Conservation (phyloP, 2,329 filamentous ascomycete species). For the Phialophora verrucosa region DNA sequence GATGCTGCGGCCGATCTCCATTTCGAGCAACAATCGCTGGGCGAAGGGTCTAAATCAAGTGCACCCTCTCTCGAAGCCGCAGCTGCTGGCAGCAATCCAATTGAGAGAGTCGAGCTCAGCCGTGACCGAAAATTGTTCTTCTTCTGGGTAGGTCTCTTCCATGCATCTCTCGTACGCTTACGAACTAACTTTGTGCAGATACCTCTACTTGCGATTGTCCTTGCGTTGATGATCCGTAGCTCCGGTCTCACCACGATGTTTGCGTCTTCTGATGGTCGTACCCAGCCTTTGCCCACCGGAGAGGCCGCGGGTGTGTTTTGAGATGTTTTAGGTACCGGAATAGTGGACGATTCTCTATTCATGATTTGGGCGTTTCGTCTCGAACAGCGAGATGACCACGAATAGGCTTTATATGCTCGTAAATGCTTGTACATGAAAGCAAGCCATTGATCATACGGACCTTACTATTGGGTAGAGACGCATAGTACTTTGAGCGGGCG, state of each 20-base stretch:
- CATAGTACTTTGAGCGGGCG: background rate
- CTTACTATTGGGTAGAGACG: background rate
- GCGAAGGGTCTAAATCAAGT: background rate
- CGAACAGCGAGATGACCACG: background rate
- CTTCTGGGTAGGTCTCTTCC: slow-evolving; percentile 55
- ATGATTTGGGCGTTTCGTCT: background rate
- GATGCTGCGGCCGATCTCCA: slow-evolving; percentile 54
- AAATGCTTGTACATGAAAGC: background rate
- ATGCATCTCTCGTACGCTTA: background rate
- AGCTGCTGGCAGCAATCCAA: slow-evolving; percentile 9
- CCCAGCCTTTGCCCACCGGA: background rate
- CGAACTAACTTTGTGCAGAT: slow-evolving; percentile 47
- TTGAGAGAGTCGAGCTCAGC: slow-evolving; percentile 52
- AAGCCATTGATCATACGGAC: background rate
- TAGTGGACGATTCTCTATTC: background rate
- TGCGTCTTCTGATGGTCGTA: slow-evolving; percentile 9
- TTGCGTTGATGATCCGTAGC: slow-evolving; percentile 54
- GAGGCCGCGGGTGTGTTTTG: slow-evolving; percentile 26
- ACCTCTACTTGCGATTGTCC: slow-evolving; percentile 54
- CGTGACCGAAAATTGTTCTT: slow-evolving; percentile 61
- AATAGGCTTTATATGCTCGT: background rate
- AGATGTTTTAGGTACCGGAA: background rate
- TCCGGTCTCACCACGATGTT: slow-evolving; percentile 30
- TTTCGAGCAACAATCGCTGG: slow-evolving; percentile 40
- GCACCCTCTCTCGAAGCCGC: background rate